Conservation (phyloP, 2,329 filamentous ascomycete species). For the Aspergillus sojae region DNA sequence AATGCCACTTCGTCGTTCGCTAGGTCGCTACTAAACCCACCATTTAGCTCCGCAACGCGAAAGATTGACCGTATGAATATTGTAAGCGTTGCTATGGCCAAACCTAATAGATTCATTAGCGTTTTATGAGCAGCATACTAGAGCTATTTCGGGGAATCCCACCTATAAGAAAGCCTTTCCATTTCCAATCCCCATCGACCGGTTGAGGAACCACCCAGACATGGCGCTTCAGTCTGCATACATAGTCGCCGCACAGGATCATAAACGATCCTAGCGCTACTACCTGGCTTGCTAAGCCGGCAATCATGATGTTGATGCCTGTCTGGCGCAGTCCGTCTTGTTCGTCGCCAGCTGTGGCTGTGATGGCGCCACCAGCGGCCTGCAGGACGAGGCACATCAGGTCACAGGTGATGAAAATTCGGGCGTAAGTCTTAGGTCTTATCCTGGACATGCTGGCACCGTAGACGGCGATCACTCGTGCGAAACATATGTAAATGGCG, state of each 20-base stretch:
- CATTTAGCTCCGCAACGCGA: slow-evolving; percentile 53
- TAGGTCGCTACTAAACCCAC: slow-evolving; percentile 50
- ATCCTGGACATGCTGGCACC: slow-evolving; percentile 37
- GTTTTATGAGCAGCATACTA: neutral
- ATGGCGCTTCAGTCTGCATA: neutral
- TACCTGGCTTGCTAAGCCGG: slow-evolving; percentile 65
- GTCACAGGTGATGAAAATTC: slow-evolving; percentile 65
- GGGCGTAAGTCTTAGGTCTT: slow-evolving; percentile 34
- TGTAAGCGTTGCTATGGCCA: slow-evolving; percentile 45
- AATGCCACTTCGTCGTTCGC: slow-evolving; percentile 56
- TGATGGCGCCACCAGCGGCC: slow-evolving; percentile 49
- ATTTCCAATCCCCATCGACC: neutral
- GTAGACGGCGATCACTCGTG: slow-evolving; percentile 36
- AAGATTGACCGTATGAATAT: slow-evolving; percentile 55
- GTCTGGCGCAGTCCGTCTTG: slow-evolving; percentile 16
- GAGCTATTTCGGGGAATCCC: no score
- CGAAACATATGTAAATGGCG: slow-evolving; percentile 62
- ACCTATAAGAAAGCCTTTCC: slow-evolving; percentile 1
- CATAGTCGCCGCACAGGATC: slow-evolving; percentile 45
- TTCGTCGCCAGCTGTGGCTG: slow-evolving; percentile 9
- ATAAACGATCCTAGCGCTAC: slow-evolving; percentile 60
- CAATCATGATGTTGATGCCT: slow-evolving; percentile 67
- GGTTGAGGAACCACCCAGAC: neutral
- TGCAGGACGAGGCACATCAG: slow-evolving; percentile 64
- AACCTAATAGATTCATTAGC: slow-evolving; percentile 19